phyloP scores from a whole-genome alignment of 1,284 basidiomycete species.

The Neolentinus lepideus region DNA sequence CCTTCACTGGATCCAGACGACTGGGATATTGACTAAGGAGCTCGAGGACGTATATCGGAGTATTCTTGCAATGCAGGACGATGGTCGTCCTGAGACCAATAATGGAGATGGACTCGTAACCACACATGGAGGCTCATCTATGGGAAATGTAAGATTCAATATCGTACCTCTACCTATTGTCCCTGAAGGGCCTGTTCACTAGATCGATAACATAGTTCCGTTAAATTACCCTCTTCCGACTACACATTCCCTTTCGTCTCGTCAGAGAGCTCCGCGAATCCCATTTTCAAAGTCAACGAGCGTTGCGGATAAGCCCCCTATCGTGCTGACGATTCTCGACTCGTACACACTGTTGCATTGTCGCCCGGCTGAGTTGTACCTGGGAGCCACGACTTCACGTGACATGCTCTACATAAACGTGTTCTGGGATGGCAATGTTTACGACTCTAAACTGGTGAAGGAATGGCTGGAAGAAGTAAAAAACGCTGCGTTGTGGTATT shows the following conservation, averaged over 20 bases:
- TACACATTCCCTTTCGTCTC: background rate
- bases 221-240: slow-evolving; percentile 11
- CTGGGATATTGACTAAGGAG: slow-evolving; percentile 1
- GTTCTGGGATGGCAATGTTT: slow-evolving; percentile 17
- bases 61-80: background rate
- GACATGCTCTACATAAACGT: slow-evolving; percentile 10
- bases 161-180: background rate
- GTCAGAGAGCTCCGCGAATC: slow-evolving; percentile 5
- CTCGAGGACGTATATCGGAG: background rate
- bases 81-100: slow-evolving; percentile 12
- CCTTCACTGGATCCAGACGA: slow-evolving; percentile 11
- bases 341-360: slow-evolving; percentile 9
- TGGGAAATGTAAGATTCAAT: slow-evolving; percentile 37
- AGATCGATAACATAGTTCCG: slow-evolving; percentile 11
- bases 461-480: slow-evolving; percentile 16
- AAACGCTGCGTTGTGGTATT: slow-evolving; percentile 12
- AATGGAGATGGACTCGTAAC: slow-evolving; percentile 21
- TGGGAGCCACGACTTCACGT: slow-evolving; percentile 12
- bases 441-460: slow-evolving; percentile 9
- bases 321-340: background rate
- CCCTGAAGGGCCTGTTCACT: background rate
- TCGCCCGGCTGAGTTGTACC: slow-evolving; percentile 15
- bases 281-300: background rate
- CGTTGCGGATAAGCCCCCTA: background rate
- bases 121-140: slow-evolving; percentile 35